A percentile compares a stretch with the other conserved stretches of the same genome.
Conservation (phyloP, 225 moss, liverwort and hornwort genomes). For the Rhytidiadelphus loreus region DNA sequence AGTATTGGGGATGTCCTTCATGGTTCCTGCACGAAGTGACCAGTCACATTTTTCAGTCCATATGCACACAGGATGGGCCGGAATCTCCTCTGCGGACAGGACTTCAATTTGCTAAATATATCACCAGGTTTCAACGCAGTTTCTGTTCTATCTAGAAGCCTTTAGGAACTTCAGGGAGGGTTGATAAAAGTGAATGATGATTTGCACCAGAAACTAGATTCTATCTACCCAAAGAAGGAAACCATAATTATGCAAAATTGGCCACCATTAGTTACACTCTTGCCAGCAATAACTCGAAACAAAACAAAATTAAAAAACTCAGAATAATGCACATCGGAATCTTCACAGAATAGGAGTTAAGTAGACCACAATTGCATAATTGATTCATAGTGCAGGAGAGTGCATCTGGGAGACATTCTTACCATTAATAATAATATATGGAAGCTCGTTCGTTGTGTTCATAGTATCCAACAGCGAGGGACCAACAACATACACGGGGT, state of each 20-base stretch:
- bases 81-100: not conserved
- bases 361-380: not conserved
- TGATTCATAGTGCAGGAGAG: not conserved
- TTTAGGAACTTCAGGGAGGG: not conserved
- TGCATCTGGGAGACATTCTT: too few relatives aligned
- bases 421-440: not conserved
- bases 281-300: not conserved
- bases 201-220: not conserved
- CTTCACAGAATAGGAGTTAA: not conserved
- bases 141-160: not conserved
- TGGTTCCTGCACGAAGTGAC: not conserved
- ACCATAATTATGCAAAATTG: too few relatives aligned
- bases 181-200: not conserved
- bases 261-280: not conserved
- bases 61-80: not conserved
- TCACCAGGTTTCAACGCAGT: not conserved
- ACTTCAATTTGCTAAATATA: not conserved
- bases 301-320: too few relatives aligned
- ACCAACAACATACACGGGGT: constrained; percentile 29
- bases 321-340: not conserved
- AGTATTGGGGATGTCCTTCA: not conserved
- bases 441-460: constrained; percentile 25
- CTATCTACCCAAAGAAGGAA: not conserved
- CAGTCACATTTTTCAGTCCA: not conserved
- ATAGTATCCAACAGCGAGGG: constrained; percentile 20